These are phyloP conservation scores for Phaseolus coccineus DNA, from an alignment of 331 rosid genomes.

Conservation along the genomic window DNA sequence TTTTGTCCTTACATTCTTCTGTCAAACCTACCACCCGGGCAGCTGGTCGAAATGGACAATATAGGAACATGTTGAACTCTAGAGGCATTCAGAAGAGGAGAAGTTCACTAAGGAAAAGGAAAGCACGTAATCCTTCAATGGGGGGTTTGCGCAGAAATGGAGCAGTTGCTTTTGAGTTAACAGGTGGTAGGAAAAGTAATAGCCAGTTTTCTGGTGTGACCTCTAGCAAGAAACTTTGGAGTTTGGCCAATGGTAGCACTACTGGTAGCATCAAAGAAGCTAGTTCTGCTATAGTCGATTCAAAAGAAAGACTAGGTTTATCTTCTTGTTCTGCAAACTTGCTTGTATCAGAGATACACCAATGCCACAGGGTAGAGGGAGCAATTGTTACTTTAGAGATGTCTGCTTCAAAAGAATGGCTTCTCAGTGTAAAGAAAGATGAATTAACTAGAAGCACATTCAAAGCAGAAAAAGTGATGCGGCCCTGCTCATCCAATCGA, in stretches of 20 bases:
- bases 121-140: slow-evolving; percentile 57
- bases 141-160: slow-evolving; percentile 52
- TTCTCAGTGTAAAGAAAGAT: slow-evolving; percentile 72
- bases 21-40: slow-evolving; percentile 58
- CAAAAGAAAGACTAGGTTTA: slow-evolving; percentile 45
- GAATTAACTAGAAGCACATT: slow-evolving; percentile 59
- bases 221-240: slow-evolving; percentile 54
- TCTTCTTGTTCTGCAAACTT: slow-evolving; percentile 68
- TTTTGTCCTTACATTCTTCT: slow-evolving; percentile 43
- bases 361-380: slow-evolving; percentile 68
- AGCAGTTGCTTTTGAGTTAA: slow-evolving; percentile 48
- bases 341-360: slow-evolving; percentile 66
- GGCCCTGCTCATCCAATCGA: slow-evolving; percentile 62
- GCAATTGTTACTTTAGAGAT: slow-evolving; percentile 59
- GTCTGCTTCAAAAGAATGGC: slow-evolving; percentile 71
- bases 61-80: slow-evolving; percentile 51
- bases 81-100: slow-evolving; percentile 75
- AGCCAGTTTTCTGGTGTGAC: slow-evolving; percentile 38
- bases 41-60: slow-evolving; percentile 58
- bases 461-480: slow-evolving; percentile 77
- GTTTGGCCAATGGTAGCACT: slow-evolving; percentile 40
- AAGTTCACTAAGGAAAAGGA: slow-evolving; percentile 74
- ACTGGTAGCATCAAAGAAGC: slow-evolving; percentile 47
- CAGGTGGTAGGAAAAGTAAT: slow-evolving; percentile 50
- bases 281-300: slow-evolving; percentile 40